Evolutionary conservation across 371 early-diverging fungal species (phyloP), one percentile per base, ranked within the genome.

Genomic region (Cladochytrium tenue): DNA sequence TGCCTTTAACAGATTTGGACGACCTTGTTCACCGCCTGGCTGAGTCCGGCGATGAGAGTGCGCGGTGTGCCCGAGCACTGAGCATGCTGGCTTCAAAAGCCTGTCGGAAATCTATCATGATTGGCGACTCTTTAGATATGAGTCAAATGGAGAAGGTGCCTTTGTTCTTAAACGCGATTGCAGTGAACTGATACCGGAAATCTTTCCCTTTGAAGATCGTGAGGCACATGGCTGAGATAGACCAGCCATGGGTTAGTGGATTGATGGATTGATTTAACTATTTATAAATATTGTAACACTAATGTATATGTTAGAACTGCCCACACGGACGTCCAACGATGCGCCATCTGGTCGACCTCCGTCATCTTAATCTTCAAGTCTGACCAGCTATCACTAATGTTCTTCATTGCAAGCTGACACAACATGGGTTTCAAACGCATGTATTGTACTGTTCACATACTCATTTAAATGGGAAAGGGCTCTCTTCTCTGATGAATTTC

Each of bases 251-350:
- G 90, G 87, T 86, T 80, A 72, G 72, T 56, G 17, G 34, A n/a
- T 33, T n/a, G n/a, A n/a, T n/a, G n/a, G n/a, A n/a, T n/a, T 60
- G 43, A 10, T 26, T 43, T 60, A 33, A 10, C 20, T 43, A 32
- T 56, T 35, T 31, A 20, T 7, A n/a, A 1, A 30, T 30, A 17
- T 28, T 10, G 23, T 51, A 25, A 17, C 26, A 26, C 32, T 31
- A 28, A 55, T 25, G 3, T 51, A 56, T 15, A 50, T 30, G 52
- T 34, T 72, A 85, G 95, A 97, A 97, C 68, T 99, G 99, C 70
- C 99, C 99, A 20, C 99, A 99, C 68, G 99, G 99, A 2, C 81
- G 99, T 23, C 99, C 99, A 0, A 97, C 99, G 0, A 90, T 95
- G 87, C 83, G 95, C 31, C 93, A 93, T 72, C 69, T 96, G 51